A percentile compares a stretch with the other conserved stretches of the same genome.
These are phyloP conservation scores for Spathaspora sp. DNA, from an alignment of 1,139 yeast genomes.

Conservation along the genomic window DNA sequence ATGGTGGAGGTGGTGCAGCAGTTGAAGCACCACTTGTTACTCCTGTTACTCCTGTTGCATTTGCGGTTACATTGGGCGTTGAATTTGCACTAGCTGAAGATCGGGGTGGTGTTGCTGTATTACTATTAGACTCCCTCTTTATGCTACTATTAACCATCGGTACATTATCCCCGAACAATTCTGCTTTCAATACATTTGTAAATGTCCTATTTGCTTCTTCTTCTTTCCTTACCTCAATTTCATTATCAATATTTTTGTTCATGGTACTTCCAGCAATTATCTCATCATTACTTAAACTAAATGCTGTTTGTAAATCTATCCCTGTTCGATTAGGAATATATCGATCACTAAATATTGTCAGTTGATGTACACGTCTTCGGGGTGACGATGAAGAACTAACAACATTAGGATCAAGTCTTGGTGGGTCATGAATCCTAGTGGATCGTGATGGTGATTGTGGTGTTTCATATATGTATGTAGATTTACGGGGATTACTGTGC, in stretches of 20 bases:
- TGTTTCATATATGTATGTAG: conserved; percentile 25
- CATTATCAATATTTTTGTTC: conserved; percentile 48
- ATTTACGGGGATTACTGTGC: not conserved
- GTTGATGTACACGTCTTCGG: conserved; percentile 39
- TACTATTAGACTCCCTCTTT: conserved; percentile 3
- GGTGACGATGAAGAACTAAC: conserved; percentile 40
- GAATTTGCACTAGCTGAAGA: conserved; percentile 1
- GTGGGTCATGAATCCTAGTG: conserved; percentile 35
- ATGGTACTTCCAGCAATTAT: conserved; percentile 28
- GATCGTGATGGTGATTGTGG: conserved; percentile 45
- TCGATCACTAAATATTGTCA: conserved; percentile 68
- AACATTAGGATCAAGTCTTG: conserved; percentile 25
- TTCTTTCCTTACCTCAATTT: conserved; percentile 64
- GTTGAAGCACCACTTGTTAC: conserved; percentile 7
- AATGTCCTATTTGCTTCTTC: conserved; percentile 88
- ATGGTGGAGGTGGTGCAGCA: conserved; percentile 1
- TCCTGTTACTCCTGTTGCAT: not conserved
- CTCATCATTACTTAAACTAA: conserved; percentile 58
- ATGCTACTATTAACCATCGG: conserved; percentile 46
- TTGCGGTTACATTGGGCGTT: not conserved
- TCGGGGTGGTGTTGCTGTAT: not conserved
- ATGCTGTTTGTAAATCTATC: conserved; percentile 84
- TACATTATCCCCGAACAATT: conserved; percentile 83
- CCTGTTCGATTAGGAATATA: conserved; percentile 87
- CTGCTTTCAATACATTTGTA: conserved; percentile 82